Conservation (phyloP, 2,329 filamentous ascomycete species). For the Scedosporium minutisporum region DNA sequence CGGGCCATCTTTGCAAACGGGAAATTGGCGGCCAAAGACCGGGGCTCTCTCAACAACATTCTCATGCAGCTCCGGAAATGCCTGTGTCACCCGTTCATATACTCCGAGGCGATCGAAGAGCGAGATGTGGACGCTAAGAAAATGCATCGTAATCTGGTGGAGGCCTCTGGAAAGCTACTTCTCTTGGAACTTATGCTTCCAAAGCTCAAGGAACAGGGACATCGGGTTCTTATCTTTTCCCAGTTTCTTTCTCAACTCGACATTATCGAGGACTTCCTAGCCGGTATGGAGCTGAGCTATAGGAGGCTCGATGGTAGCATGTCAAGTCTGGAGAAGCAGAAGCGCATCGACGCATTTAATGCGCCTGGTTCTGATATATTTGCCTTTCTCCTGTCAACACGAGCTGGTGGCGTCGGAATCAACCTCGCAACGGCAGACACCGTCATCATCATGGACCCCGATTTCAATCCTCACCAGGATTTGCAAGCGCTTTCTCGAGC, state of each 20-base stretch:
- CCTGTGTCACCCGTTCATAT: conserved; percentile 92
- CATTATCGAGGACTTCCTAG: conserved; percentile 85
- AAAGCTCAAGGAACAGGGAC: conserved; percentile 73
- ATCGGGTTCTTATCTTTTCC: conserved; percentile 90
- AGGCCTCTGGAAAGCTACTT: conserved; percentile 83
- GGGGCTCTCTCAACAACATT: conserved; percentile 83
- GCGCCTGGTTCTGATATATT: conserved; percentile 74
- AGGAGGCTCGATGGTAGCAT: conserved; percentile 81
- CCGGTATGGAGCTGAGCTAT: conserved; percentile 61
- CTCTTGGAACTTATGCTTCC: conserved; percentile 79
- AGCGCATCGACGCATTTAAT: conserved; percentile 89
- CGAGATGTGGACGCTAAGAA: conserved; percentile 49
- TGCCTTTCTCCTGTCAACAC: conserved; percentile 84
- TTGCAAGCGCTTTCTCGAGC: conserved; percentile 90
- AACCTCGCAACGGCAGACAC: conserved; percentile 96
- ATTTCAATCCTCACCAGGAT: conserved; percentile 97
- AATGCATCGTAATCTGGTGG: conserved; percentile 72
- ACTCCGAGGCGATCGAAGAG: conserved; percentile 85
- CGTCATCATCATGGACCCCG: conserved; percentile 92
- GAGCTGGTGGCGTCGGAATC: conserved; percentile 93
- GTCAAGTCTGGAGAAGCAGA: conserved; percentile 78
- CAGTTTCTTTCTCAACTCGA: conserved; percentile 86
- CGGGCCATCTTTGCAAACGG: conserved; percentile 70
- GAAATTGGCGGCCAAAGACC: conserved; percentile 59
- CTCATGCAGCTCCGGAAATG: conserved; percentile 91